These are phyloP conservation scores for Syzygium oleosum DNA, from an alignment of 345 rosid species.

Conservation along the genomic window DNA sequence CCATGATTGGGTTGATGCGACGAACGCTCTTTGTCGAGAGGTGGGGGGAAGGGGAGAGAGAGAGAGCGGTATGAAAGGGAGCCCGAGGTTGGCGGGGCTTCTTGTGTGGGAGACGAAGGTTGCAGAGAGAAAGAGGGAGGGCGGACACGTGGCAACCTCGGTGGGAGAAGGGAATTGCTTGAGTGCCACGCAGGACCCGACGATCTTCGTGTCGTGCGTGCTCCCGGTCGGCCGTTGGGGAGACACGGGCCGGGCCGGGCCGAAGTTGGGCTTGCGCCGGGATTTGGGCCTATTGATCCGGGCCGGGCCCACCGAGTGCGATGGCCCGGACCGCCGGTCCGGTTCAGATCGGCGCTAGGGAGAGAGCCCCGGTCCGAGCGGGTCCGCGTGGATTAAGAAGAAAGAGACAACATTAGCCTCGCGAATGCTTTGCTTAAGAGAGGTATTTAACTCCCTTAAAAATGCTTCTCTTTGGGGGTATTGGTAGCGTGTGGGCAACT, in stretches of 20 bases:
- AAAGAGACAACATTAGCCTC: neutral
- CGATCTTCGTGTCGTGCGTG: neutral
- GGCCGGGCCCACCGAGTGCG: neutral
- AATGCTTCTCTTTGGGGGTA: neutral
- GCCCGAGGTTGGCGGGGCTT: conserved; percentile 54
- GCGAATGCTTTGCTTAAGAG: neutral
- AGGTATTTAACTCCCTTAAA: neutral
- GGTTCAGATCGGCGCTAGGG: neutral
- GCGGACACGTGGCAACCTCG: neutral
- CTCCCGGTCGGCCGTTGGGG: neutral
- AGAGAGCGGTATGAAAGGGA: conserved; percentile 11
- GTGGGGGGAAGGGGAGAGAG: neutral
- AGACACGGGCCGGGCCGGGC: neutral
- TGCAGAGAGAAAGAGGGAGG: neutral
- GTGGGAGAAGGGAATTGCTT: neutral
- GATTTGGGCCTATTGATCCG: neutral
- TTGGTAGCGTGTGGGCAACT: neutral
- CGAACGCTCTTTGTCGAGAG: neutral
- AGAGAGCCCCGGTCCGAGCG: neutral
- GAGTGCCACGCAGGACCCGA: neutral
- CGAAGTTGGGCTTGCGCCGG: neutral
- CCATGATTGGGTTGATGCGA: neutral
- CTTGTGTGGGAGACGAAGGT: neutral
- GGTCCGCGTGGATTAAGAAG: neutral
- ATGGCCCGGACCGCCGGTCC: neutral